A percentile compares a stretch with the other conserved stretches of the same genome.
These are phyloP conservation scores for Salix koriyanagi DNA, from an alignment of 345 rosid species.

Conservation along the genomic window DNA sequence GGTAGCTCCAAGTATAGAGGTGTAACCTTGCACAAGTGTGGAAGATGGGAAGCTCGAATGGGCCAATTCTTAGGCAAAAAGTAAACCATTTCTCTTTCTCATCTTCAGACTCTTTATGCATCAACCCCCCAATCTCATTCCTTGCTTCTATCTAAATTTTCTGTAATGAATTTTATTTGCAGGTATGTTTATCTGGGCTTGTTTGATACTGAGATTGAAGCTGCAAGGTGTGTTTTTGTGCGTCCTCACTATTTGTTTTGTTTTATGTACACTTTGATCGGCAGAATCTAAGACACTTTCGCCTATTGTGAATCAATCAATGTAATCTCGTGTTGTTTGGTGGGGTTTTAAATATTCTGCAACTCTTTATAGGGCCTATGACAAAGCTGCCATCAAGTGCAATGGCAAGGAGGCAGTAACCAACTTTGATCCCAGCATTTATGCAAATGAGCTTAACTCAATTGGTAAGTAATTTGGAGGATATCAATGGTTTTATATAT, in stretches of 20 bases:
- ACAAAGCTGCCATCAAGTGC: constrained; percentile 87
- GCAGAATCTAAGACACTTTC: neutral
- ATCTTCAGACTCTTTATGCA: neutral
- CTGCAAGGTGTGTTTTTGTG: constrained; percentile 57
- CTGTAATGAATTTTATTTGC: constrained; percentile 6
- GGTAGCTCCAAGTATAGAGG: constrained; percentile 98
- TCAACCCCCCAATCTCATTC: neutral
- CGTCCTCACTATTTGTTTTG: neutral
- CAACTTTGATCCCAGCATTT: constrained; percentile 81
- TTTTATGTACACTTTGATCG: neutral
- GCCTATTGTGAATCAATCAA: neutral
- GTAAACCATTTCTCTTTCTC: constrained; percentile 29
- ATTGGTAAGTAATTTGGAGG: constrained; percentile 30
- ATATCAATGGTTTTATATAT: neutral
- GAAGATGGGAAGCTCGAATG: constrained; percentile 97
- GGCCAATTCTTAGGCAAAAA: constrained; percentile 93
- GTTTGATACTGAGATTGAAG: constrained; percentile 90
- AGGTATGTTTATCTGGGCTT: constrained; percentile 92
- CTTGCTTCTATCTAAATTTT: neutral
- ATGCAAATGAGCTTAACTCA: constrained; percentile 54
- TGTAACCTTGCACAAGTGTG: constrained; percentile 96
- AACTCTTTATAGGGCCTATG: constrained; percentile 51
- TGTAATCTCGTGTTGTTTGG: neutral
- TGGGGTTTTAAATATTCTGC: neutral
- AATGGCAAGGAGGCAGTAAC: constrained; percentile 96